Evolutionary conservation across 2,329 filamentous ascomycete species (phyloP).

Genomic region (Pseudocercospora fijiensis): DNA sequence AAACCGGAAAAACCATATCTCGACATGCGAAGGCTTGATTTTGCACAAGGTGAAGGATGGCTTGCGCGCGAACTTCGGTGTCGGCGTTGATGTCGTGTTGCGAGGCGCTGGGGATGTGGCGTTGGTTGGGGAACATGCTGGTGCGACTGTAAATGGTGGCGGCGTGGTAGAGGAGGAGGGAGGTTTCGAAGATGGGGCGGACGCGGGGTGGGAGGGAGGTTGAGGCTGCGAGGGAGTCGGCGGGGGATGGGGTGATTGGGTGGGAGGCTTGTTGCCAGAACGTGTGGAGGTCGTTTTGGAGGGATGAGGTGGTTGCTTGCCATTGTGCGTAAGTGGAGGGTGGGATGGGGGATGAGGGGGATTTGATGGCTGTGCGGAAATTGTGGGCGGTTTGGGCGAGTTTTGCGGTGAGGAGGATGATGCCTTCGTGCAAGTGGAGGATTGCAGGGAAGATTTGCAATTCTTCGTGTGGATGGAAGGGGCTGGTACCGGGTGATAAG

Average conservation of each 20-base stretch:
- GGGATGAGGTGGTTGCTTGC: constrained; percentile 29
- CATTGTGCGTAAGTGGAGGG: constrained; percentile 29
- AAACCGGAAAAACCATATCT: constrained; percentile 54
- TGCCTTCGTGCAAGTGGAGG: constrained; percentile 48
- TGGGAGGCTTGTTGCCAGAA: constrained; percentile 35
- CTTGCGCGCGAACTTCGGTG: constrained; percentile 46
- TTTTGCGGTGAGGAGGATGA: constrained; percentile 47
- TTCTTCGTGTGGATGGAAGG: constrained; percentile 30
- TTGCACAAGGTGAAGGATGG: constrained; percentile 49
- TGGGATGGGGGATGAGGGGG: constrained; percentile 12
- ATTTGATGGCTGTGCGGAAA: constrained; percentile 41
- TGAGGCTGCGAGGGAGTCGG: constrained; percentile 27
- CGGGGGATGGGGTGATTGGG: constrained; percentile 30
- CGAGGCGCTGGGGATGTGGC: constrained; percentile 41
- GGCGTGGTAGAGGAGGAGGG: constrained; percentile 50
- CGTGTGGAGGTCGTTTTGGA: constrained; percentile 33
- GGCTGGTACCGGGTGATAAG: constrained; percentile 22
- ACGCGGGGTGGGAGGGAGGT: constrained; percentile 35
- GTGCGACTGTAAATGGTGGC: constrained; percentile 54
- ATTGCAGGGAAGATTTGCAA: constrained; percentile 38
- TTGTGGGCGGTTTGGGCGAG: constrained; percentile 47
- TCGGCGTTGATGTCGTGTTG: constrained; percentile 39
- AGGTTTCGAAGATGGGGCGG: constrained; percentile 42
- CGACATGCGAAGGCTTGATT: constrained; percentile 43
- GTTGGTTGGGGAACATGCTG: constrained; percentile 54